Conservation (phyloP, 345 rosid species). For the Punica granatum region DNA sequence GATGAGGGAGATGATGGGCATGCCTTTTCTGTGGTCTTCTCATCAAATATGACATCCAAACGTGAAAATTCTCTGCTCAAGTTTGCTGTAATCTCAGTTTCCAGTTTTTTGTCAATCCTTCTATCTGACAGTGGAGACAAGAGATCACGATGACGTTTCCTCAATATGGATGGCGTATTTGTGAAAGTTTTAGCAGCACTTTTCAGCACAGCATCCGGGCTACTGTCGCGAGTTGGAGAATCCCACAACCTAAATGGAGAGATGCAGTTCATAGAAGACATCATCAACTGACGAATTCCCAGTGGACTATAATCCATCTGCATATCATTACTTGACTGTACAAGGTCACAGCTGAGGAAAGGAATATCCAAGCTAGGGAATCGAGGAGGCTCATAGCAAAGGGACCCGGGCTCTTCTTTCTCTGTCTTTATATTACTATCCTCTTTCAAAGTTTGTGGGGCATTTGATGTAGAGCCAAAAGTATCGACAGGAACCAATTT, state of each 20-base stretch:
- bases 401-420: conserved; percentile 54
- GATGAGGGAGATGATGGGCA: conserved; percentile 30
- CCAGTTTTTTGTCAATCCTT: conserved; percentile 74
- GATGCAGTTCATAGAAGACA: conserved; percentile 73
- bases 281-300: conserved; percentile 93
- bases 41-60: conserved; percentile 74
- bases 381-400: conserved; percentile 97
- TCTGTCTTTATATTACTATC: conserved; percentile 25
- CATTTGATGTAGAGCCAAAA: conserved; percentile 40
- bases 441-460: conserved; percentile 26
- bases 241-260: conserved; percentile 93
- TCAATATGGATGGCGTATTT: conserved; percentile 79
- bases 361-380: conserved; percentile 93
- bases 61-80: conserved; percentile 74
- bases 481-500: conserved; percentile 58
- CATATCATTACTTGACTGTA: conserved; percentile 63
- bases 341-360: conserved; percentile 91
- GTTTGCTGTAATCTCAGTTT: conserved; percentile 55
- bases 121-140: conserved; percentile 83
- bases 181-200: conserved; percentile 69
- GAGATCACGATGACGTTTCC: conserved; percentile 80
- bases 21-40: conserved; percentile 28
- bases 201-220: conserved; percentile 67
- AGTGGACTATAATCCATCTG: conserved; percentile 96
- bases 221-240: conserved; percentile 62